phyloP scores from a whole-genome alignment of 2,329 filamentous ascomycete species.

The Celoporthe dispersa region DNA sequence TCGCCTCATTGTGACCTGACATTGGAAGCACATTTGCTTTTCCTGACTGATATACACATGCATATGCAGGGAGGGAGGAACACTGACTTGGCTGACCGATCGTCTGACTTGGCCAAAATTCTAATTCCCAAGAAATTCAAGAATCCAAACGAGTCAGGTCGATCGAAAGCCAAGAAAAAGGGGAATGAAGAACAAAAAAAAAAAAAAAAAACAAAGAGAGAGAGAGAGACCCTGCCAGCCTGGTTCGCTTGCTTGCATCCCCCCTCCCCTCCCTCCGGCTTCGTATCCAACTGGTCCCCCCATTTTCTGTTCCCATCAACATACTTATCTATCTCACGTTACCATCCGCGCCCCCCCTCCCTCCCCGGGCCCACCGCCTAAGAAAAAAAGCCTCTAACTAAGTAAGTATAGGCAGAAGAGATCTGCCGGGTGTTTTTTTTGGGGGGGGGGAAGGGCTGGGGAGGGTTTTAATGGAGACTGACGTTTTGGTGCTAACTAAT shows the following conservation, averaged over 20 bases:
- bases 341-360: too few species aligned
- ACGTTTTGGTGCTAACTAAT: too few species aligned
- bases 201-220: not conserved
- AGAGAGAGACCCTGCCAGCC: not conserved
- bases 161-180: not conserved
- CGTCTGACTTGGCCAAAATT: not conserved
- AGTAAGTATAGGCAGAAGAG: too few species aligned
- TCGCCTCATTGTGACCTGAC: too few species aligned
- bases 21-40: not conserved
- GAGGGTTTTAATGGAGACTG: too few species aligned
- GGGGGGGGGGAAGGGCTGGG: too few species aligned
- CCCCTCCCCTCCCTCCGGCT: not conserved
- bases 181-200: not conserved
- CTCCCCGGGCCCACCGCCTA: too few species aligned
- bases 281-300: not conserved
- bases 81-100: too few species aligned
- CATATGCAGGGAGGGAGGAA: not conserved
- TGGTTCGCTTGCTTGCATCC: not conserved
- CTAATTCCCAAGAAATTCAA: not conserved
- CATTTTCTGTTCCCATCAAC: not conserved
- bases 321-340: too few species aligned
- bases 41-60: not conserved
- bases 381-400: too few species aligned
- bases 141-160: not conserved
- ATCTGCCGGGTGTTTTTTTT: too few species aligned